These are phyloP conservation scores for Elongisporangium prolatum DNA, from an alignment of 352 stramenopile species.

Conservation along the genomic window DNA sequence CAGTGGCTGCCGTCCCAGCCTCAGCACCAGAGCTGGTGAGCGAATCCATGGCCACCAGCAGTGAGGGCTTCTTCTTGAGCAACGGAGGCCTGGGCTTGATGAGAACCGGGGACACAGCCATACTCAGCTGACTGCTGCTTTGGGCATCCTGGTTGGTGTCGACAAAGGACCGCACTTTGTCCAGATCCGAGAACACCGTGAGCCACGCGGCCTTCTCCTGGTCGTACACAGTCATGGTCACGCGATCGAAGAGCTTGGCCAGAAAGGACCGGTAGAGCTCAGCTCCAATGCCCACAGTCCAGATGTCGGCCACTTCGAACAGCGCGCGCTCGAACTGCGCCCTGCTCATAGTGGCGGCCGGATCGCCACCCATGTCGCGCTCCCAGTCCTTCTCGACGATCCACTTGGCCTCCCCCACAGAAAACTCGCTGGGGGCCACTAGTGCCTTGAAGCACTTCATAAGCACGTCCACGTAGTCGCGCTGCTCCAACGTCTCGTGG, in stretches of 20 bases:
- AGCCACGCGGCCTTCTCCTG: conserved; percentile 59
- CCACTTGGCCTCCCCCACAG: conserved; percentile 53
- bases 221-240: conserved; percentile 74
- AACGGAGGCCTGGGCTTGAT: conserved; percentile 8
- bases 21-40: neutral
- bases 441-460: conserved; percentile 83
- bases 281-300: conserved; percentile 59
- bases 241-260: conserved; percentile 69
- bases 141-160: conserved; percentile 20
- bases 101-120: neutral
- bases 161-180: conserved; percentile 61
- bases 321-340: conserved; percentile 53
- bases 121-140: conserved; percentile 2
- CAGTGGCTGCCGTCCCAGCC: neutral
- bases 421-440: conserved; percentile 65
- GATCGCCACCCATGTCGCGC: conserved; percentile 32
- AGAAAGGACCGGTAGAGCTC: conserved; percentile 66
- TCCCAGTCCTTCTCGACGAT: conserved; percentile 81
- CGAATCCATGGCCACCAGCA: neutral
- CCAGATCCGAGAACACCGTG: conserved; percentile 67
- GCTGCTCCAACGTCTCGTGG: conserved; percentile 28
- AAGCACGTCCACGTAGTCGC: conserved; percentile 75
- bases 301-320: conserved; percentile 85
- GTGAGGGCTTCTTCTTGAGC: conserved; percentile 12
- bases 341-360: conserved; percentile 46